phyloP scores from a whole-genome alignment of 345 rosid genomes.

The Raphanus sativus region DNA sequence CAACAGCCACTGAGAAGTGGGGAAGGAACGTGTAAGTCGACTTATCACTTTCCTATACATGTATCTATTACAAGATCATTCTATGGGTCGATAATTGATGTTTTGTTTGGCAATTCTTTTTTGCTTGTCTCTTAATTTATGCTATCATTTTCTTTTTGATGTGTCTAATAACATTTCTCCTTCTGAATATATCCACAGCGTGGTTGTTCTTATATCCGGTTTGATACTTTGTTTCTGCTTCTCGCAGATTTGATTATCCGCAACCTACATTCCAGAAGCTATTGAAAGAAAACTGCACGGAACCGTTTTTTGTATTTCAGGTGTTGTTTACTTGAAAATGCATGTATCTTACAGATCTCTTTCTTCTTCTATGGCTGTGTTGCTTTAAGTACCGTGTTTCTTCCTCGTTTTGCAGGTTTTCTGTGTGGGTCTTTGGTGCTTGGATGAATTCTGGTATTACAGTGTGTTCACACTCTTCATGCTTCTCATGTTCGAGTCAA shows the following conservation, averaged over 20 bases:
- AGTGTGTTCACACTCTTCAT: slow-evolving; percentile 97
- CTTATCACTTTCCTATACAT: slow-evolving; percentile 2
- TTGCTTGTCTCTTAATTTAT: neutral
- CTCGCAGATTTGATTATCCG: slow-evolving; percentile 91
- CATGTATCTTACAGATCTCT: neutral
- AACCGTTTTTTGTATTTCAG: slow-evolving; percentile 99
- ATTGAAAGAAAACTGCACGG: slow-evolving; percentile 98
- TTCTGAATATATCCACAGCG: neutral
- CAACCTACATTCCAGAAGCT: slow-evolving; percentile 97
- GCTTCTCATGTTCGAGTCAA: slow-evolving; percentile 99
- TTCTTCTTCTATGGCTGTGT: neutral
- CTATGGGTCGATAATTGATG: too few species aligned
- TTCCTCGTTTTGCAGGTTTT: slow-evolving; percentile 60
- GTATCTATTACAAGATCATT: too few species aligned
- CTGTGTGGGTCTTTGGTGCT: slow-evolving; percentile 99
- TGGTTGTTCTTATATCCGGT: slow-evolving; percentile 3
- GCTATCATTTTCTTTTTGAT: neutral
- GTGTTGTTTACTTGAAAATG: slow-evolving; percentile 48
- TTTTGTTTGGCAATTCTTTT: neutral
- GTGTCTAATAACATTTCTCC: neutral
- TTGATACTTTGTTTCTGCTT: slow-evolving; percentile 29
- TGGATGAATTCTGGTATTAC: slow-evolving; percentile 99
- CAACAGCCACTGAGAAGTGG: slow-evolving; percentile 85
- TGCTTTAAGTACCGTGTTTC: slow-evolving; percentile 1
- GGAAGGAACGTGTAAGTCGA: slow-evolving; percentile 93